Base-by-base conservation (phyloP, 371 early-diverging fungal genomes). In the Mucor irregularis region DNA sequence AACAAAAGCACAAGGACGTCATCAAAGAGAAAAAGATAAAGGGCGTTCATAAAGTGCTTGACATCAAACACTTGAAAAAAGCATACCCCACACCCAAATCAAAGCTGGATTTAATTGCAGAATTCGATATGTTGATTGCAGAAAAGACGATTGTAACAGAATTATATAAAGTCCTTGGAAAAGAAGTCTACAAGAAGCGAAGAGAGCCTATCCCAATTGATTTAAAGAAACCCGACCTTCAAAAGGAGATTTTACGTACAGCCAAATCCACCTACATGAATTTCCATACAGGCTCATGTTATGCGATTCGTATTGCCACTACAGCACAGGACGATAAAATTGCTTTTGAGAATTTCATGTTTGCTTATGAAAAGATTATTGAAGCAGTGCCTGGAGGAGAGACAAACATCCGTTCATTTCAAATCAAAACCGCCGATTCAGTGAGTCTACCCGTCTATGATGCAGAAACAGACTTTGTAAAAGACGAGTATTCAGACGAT, bases 161-260 rank as follows among this genome's bases (percentile, higher is more conserved):
- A 11, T 73, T 98, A 54, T 92, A 94, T 9, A 81, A 84, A 56
- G 40, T 90, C n/a, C 66, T 98, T 29, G 96, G 96, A 13, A 91
- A 88, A 68, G 81, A 86, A 53, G 92, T 96, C 56, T 96, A 90
- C 65, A 69, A 81, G 62, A 88, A 87, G 71, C 91, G 93, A 81
- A 95, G 80, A 52, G 83, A 87, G 39, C 96, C 96, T 4, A 85
- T 86, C 14, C 88, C 92, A 0, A 85, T 97, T 10, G 80, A 91
- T 64, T 51, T 96, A 58, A 77, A 69, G 19, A 74, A 72, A 49
- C 69, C 70, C 4, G 81, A 87, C 34, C 56, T 93, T 24, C 81
- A 83, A 66, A 74, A 72, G 35, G 95, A 93, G 68, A 72, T 96
- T 54, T 68, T 77, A 40, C 72, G 76, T 49, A 91, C 91, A 10